Evolutionary conservation across 805 yeast genomes (phyloP), one percentile per base, ranked within the genome.

Genomic region (Barnettozyma wickerhamii): DNA sequence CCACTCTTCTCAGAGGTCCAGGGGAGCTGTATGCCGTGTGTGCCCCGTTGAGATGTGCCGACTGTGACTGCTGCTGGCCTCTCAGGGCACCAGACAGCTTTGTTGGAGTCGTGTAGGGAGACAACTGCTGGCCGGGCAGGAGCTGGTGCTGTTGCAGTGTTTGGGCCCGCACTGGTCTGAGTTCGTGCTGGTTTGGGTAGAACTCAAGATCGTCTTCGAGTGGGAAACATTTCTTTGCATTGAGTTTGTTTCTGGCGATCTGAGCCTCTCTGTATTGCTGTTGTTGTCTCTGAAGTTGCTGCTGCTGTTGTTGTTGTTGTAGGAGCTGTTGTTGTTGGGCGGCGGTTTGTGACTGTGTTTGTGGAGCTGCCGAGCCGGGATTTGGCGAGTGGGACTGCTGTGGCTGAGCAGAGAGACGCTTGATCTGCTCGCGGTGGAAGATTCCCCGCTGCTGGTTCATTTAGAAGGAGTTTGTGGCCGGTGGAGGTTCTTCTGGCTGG

Each of bases 121-220:
- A 50, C 13, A 33, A 13, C 7, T 28, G 19, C 17, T 40, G 38
- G 10, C 32, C 33, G n/a, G 34, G 14, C 5, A 37, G 15, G 13
- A 21, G 35, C 10, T 38, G 43, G n/a, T 27, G 43, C 6, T 29
- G 35, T 12, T 31, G 20, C 5, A 7, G 33, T 24, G 21, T 34
- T n/a, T 28, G 41, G 3, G 17, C 15, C 12, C 20, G 37, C 13
- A 35, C 18, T 19, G 33, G 42, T 14, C 33, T 33, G 14, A 23
- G 7, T 35, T 52, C 51, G 6, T 45, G 19, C 21, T 49, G 43
- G 15, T 57, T 62, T 7, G 85, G 85, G 49, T 81, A 79, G 58
- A 84, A 84, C 62, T 81, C 90, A 37, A 73, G 56, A 58, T 84
- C 91, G 50, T 83, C 85, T 56, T 79, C 87, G 30, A 70, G 56